Base-by-base conservation (phyloP, 768 basidiomycete genomes). In the Kwoniella sp. region DNA sequence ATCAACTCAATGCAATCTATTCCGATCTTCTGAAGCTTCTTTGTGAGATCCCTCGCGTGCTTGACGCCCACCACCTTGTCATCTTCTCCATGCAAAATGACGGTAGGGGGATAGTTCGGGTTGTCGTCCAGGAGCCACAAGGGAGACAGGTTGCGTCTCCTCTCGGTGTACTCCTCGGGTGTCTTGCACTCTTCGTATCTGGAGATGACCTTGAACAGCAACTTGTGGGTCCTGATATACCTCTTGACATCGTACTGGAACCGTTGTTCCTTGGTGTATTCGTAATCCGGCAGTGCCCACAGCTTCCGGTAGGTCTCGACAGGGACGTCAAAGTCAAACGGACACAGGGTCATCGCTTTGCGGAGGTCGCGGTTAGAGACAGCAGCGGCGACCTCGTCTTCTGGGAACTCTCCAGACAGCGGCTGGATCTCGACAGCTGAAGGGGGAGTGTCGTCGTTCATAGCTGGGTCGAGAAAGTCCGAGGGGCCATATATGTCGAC, bases 401-500 rank as follows among this genome's bases (percentile, higher is more conserved):
- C 45, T 15, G 52, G 23, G 28, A 42, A 44, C n/a, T 39, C 27
- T 9, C 51, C 57, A 3, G 48, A 34, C 3, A 36, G 15, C 19
- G 46, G 51, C 14, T 37, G 19, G 14, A 32, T 31, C 23, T 46
- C 31, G 23, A 26, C 28, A 27, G 41, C 25, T 9, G 25, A 34
- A 23, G 52, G 44, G 4, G 44, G 26, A 14, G 39, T 25, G 5
- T 33, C 15, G 14, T 42, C 9, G 5, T 26, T 23, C 6, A 23
- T n/a, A 3, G 40, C 17, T 2, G 50, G 45, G 38, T 58, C 51
- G 23, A 33, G 38, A 0, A 50, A 26, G 19, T 48, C 44, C 11
- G 43, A 36, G 7, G 41, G n/a, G 3, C 44, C 54, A 32, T 52
- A 56, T 10, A 43, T 12, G 22, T 47, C 31, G 3, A 60, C 4